Conservation (phyloP, 495 filamentous ascomycete species). For the Xylaria bambusicola region DNA sequence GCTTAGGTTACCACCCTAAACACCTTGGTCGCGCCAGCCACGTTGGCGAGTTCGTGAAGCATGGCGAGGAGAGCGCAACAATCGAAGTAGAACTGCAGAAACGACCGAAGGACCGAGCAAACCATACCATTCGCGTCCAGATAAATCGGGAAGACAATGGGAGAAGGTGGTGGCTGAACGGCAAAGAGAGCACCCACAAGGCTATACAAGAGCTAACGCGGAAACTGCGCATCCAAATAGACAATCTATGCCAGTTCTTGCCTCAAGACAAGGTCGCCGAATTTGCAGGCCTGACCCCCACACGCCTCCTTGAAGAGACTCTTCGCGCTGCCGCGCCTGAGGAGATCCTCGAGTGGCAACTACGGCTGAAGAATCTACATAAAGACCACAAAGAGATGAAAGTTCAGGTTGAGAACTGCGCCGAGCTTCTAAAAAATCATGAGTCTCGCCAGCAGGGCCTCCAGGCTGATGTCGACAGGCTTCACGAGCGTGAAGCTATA, state of each 20-base stretch:
- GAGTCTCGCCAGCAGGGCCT: slow-evolving; percentile 75
- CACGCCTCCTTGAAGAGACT: slow-evolving; percentile 85
- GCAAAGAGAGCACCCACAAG: slow-evolving; percentile 55
- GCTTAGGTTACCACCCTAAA: slow-evolving; percentile 80
- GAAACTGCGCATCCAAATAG: slow-evolving; percentile 83
- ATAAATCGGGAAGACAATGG: slow-evolving; percentile 84
- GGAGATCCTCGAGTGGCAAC: slow-evolving; percentile 79
- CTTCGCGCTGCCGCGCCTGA: slow-evolving; percentile 81
- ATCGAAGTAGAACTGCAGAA: slow-evolving; percentile 88
- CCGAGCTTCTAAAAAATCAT: slow-evolving; percentile 63
- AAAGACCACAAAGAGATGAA: slow-evolving; percentile 68
- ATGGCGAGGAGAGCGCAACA: slow-evolving; percentile 71
- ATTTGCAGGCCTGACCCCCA: slow-evolving; percentile 80
- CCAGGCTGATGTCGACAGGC: slow-evolving; percentile 78
- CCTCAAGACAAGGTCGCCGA: slow-evolving; percentile 96
- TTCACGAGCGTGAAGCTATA: slow-evolving; percentile 72
- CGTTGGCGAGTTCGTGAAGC: slow-evolving; percentile 88
- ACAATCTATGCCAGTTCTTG: slow-evolving; percentile 97
- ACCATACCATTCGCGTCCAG: slow-evolving; percentile 70
- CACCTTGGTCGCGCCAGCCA: slow-evolving; percentile 87
- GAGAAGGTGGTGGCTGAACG: slow-evolving; percentile 71
- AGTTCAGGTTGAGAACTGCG: slow-evolving; percentile 56
- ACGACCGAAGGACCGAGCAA: slow-evolving; percentile 51
- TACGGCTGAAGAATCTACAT: slow-evolving; percentile 68
- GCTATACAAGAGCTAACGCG: slow-evolving; percentile 65